Evolutionary conservation across 148 eudicot species (phyloP).

Genomic region (Persicaria maculosa): DNA sequence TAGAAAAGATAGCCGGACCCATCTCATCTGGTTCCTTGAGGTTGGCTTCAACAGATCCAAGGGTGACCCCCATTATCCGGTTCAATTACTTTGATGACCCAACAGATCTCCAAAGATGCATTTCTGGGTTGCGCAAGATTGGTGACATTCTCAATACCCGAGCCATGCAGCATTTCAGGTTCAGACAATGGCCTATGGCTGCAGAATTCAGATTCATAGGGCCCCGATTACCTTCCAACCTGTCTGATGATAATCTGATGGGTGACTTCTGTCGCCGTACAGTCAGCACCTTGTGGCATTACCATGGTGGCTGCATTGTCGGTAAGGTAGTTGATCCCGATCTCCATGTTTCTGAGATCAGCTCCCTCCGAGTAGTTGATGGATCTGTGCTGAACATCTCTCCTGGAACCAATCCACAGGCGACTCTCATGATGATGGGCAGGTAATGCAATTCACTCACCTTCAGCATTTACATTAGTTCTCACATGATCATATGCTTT

Average conservation of each 20-base stretch:
- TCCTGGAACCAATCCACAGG: slow-evolving; percentile 97
- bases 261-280: slow-evolving; percentile 62
- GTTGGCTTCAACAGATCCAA: slow-evolving; percentile 66
- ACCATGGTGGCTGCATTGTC: slow-evolving; percentile 90
- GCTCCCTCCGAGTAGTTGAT: slow-evolving; percentile 66
- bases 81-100: slow-evolving; percentile 81
- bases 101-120: slow-evolving; percentile 53
- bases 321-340: slow-evolving; percentile 75
- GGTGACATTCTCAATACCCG: slow-evolving; percentile 52
- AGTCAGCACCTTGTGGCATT: slow-evolving; percentile 90
- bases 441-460: slow-evolving; percentile 38
- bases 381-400: slow-evolving; percentile 66
- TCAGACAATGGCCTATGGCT: slow-evolving; percentile 42
- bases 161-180: slow-evolving; percentile 62
- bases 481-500: not conserved
- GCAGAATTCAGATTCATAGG: slow-evolving; percentile 70
- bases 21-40: slow-evolving; percentile 64
- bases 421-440: slow-evolving; percentile 85
- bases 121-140: slow-evolving; percentile 63
- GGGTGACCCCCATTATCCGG: slow-evolving; percentile 53
- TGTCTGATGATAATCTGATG: slow-evolving; percentile 43
- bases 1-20: slow-evolving; percentile 80
- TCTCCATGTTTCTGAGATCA: slow-evolving; percentile 53
- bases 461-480: not conserved
- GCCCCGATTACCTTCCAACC: slow-evolving; percentile 57